Evolutionary conservation across 1,139 yeast species (phyloP).

Genomic region (Yamadazyma mexicana): DNA sequence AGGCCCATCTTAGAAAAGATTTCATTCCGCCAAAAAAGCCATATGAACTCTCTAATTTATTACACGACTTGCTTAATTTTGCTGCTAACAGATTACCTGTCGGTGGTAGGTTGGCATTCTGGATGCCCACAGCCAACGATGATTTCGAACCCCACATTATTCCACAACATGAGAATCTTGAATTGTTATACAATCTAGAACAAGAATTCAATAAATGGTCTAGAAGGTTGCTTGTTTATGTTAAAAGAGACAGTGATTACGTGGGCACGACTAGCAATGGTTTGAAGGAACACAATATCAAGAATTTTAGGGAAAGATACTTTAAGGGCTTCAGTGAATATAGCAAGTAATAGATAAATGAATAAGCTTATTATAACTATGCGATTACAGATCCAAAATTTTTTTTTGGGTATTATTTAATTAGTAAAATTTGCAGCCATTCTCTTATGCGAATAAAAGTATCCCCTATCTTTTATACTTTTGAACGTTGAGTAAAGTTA

Average conservation of each 20-base stretch:
- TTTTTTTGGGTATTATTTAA: not conserved
- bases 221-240: slow-evolving; percentile 77
- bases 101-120: slow-evolving; percentile 81
- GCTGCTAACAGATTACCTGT: slow-evolving; percentile 70
- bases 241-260: slow-evolving; percentile 58
- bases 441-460: not conserved
- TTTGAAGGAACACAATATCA: slow-evolving; percentile 37
- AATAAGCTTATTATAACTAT: not conserved
- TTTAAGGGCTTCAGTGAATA: slow-evolving; percentile 61
- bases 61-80: slow-evolving; percentile 75
- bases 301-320: slow-evolving; percentile 78
- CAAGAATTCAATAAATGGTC: slow-evolving; percentile 95
- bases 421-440: slow-evolving; percentile 1
- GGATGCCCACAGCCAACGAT: slow-evolving; percentile 99
- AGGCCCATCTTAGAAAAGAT: slow-evolving; percentile 75
- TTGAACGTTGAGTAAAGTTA: no score
- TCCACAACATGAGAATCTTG: slow-evolving; percentile 76
- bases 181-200: slow-evolving; percentile 70
- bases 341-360: slow-evolving; percentile 20
- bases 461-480: not conserved
- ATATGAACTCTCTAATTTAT: slow-evolving; percentile 70
- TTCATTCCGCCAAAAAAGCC: slow-evolving; percentile 94
- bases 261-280: slow-evolving; percentile 59
- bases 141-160: slow-evolving; percentile 72
- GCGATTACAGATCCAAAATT: not conserved